A percentile compares a stretch with the other conserved stretches of the same genome.
Conservation (phyloP, 2,329 filamentous ascomycete genomes). For the Penicillium sp. region DNA sequence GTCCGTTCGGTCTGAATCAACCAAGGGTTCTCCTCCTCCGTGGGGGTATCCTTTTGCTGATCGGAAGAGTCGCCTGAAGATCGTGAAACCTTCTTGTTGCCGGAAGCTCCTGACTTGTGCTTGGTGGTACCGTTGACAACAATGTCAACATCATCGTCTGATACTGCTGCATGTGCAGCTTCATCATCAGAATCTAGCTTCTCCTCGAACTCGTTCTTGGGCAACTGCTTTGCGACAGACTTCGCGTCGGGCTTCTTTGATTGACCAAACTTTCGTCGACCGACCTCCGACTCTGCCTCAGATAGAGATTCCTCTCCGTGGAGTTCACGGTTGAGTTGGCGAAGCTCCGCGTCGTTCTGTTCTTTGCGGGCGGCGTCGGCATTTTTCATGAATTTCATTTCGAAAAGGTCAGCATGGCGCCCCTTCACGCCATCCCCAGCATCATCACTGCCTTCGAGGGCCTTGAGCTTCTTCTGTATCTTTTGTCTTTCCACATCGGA, state of each 20-base stretch:
- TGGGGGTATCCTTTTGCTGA: conserved; percentile 21
- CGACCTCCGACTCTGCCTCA: conserved; percentile 57
- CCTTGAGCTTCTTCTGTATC: conserved; percentile 44
- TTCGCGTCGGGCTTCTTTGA: conserved; percentile 34
- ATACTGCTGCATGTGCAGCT: conserved; percentile 22
- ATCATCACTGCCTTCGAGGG: conserved; percentile 52
- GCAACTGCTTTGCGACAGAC: conserved; percentile 28
- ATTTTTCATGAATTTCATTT: conserved; percentile 93
- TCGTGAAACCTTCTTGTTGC: conserved; percentile 22
- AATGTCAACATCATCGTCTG: conserved; percentile 38
- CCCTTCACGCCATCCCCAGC: conserved; percentile 39
- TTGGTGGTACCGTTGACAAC: conserved; percentile 30
- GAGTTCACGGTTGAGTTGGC: conserved; percentile 69
- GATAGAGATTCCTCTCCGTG: conserved; percentile 60
- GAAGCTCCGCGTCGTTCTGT: conserved; percentile 75
- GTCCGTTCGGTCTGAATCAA: conserved; percentile 36
- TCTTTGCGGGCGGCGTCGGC: conserved; percentile 76
- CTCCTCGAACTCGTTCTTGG: conserved; percentile 63
- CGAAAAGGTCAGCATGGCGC: conserved; percentile 67
- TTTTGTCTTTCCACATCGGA: conserved; percentile 40
- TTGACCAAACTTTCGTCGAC: conserved; percentile 55
- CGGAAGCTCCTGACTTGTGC: conserved; percentile 19
- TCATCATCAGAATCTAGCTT: conserved; percentile 53
- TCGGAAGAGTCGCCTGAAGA: conserved; percentile 15
- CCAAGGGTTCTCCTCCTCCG: conserved; percentile 41